Conservation (phyloP, 2,329 filamentous ascomycete genomes). For the Tolypocladium guangdongense region DNA sequence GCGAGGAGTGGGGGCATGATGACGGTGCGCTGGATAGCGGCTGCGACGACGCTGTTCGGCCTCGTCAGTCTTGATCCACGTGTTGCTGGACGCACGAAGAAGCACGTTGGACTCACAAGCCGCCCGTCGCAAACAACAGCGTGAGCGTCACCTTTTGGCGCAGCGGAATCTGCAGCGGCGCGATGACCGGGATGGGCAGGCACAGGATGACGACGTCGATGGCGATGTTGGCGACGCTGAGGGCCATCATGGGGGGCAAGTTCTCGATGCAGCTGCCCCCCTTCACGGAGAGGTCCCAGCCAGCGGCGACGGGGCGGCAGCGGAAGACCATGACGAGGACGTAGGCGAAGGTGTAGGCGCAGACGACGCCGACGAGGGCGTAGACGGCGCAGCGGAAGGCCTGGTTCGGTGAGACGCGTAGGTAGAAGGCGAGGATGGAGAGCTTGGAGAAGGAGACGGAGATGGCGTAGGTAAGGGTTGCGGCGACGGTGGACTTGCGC, state of each 20-base stretch:
- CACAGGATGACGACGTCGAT: slow-evolving; percentile 34
- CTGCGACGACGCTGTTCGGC: slow-evolving; percentile 12
- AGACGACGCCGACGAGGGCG: slow-evolving; percentile 21
- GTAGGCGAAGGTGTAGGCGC: slow-evolving; percentile 28
- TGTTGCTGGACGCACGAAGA: too few species aligned
- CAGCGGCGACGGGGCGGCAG: slow-evolving; percentile 28
- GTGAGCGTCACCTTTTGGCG: slow-evolving; percentile 39
- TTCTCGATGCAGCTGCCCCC: slow-evolving; percentile 28
- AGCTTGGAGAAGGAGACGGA: slow-evolving; percentile 2
- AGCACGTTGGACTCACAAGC: slow-evolving; percentile 11
- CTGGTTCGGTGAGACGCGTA: slow-evolving; percentile 24
- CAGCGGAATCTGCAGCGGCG: slow-evolving; percentile 32
- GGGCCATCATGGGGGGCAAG: slow-evolving; percentile 16
- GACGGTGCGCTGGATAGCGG: slow-evolving; percentile 16
- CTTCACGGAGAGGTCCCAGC: slow-evolving; percentile 26
- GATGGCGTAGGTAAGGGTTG: slow-evolving; percentile 26
- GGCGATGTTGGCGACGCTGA: slow-evolving; percentile 27
- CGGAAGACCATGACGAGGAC: slow-evolving; percentile 27
- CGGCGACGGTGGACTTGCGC: slow-evolving; percentile 18
- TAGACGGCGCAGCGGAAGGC: slow-evolving; percentile 11
- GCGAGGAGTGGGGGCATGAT: slow-evolving; percentile 13
- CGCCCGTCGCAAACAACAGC: slow-evolving; percentile 27
- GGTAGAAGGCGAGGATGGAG: slow-evolving; percentile 24
- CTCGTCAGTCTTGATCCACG: not conserved
- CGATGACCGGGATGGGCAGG: slow-evolving; percentile 32